phyloP scores from a whole-genome alignment of 2,329 filamentous ascomycete genomes.

The Ascochyta koolunga region DNA sequence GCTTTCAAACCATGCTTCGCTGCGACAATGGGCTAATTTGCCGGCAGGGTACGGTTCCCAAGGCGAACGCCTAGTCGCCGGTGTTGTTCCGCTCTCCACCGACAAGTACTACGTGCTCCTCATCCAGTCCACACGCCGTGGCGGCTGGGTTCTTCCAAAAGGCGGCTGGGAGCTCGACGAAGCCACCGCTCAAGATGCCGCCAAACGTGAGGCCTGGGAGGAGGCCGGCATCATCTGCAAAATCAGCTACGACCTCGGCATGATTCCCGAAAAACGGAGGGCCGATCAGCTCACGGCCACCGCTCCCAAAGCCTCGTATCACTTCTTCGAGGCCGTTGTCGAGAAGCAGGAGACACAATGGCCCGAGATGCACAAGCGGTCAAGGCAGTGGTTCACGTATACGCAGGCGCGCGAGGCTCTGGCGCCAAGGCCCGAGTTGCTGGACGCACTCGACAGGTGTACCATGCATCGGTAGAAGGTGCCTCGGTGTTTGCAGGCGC shows the following conservation, averaged over 20 bases:
- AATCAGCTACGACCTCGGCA: conserved; percentile 83
- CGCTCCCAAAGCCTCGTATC: conserved; percentile 77
- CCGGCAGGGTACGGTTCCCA: conserved; percentile 82
- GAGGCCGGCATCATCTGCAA: conserved; percentile 90
- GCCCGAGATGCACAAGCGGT: conserved; percentile 93
- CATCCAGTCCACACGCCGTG: conserved; percentile 88
- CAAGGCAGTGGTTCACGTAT: conserved; percentile 88
- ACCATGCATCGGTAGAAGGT: conserved; percentile 55
- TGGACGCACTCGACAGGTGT: conserved; percentile 84
- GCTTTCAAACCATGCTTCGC: conserved; percentile 2
- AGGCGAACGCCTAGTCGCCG: conserved; percentile 93
- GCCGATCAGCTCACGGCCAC: conserved; percentile 57
- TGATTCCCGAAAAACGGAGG: conserved; percentile 80
- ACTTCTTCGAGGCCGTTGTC: conserved; percentile 89
- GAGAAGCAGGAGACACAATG: conserved; percentile 83
- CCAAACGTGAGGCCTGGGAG: conserved; percentile 92
- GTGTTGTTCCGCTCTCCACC: conserved; percentile 84
- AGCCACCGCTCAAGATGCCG: conserved; percentile 81
- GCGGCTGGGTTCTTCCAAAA: conserved; percentile 96
- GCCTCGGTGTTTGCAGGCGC: conserved; percentile 16
- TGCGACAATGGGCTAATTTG: conserved; percentile 20
- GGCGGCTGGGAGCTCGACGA: conserved; percentile 98
- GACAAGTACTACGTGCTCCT: conserved; percentile 89
- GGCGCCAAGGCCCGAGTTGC: conserved; percentile 79
- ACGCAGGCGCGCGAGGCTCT: conserved; percentile 79